Evolutionary conservation across 1,139 yeast genomes (phyloP).

Genomic region (Zygoascus sp.): DNA sequence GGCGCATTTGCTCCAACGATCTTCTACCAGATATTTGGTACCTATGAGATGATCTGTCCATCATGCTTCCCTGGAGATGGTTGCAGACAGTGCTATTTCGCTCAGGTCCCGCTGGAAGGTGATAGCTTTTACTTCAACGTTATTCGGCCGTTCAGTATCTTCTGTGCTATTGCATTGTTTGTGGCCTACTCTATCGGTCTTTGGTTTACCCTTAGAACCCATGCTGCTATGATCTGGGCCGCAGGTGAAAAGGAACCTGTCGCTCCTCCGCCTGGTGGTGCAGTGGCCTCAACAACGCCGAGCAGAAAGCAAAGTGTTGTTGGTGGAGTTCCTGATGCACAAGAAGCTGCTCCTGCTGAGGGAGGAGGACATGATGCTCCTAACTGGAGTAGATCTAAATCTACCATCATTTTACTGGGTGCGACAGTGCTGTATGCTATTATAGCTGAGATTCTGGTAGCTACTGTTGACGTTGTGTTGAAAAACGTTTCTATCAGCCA

Average conservation of each 20-base stretch:
- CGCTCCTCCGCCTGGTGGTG: constrained; percentile 6
- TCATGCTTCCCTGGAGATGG: constrained; percentile 40
- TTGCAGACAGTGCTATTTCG: constrained; percentile 72
- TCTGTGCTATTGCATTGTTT: constrained; percentile 77
- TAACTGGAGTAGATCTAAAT: constrained; percentile 87
- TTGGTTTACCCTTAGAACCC: constrained; percentile 90
- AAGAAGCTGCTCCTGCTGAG: constrained; percentile 1
- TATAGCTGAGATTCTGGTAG: constrained; percentile 91
- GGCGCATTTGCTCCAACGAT: constrained; percentile 93
- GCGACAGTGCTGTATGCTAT: constrained; percentile 87
- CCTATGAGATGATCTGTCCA: constrained; percentile 71
- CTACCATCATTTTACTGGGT: constrained; percentile 74
- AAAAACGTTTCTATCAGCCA: constrained; percentile 74
- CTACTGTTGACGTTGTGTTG: constrained; percentile 87
- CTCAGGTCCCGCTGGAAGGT: constrained; percentile 68
- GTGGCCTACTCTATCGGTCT: constrained; percentile 86
- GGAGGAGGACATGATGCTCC: constrained; percentile 92
- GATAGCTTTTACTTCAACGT: constrained; percentile 56
- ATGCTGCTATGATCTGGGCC: constrained; percentile 96
- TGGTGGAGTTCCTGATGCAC: constrained; percentile 12
- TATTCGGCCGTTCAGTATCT: constrained; percentile 73
- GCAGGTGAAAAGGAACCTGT: constrained; percentile 22
- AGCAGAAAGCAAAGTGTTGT: constrained; percentile 19
- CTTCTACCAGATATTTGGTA: constrained; percentile 85
- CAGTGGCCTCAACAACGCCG: neutral